Base-by-base conservation (phyloP, 2,329 filamentous ascomycete genomes). In the Botryotinia calthae region DNA sequence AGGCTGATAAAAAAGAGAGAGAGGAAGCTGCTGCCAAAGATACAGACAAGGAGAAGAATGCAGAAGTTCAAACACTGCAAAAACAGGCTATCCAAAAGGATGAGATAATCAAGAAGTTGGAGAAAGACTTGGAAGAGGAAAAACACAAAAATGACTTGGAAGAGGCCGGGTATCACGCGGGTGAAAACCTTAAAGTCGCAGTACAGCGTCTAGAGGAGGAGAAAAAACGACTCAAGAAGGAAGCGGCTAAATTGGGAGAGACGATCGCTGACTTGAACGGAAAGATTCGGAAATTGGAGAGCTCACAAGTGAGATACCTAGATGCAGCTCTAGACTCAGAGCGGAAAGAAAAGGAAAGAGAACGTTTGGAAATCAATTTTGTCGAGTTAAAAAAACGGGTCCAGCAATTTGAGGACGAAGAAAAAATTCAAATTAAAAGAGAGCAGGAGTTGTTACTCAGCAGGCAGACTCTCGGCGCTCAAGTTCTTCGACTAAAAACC, bases 221-320 rank as follows among this genome's bases (percentile, higher is more conserved):
- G 28, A 48, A 48, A 25, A 4, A 4, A 14, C 28, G 48, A 18
- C 46, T 48, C 28, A 34, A 54, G 9, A 22, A 31, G 16, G 34
- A 31, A 28, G 10, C 28, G 12, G 8, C 3, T 12, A 31, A 63
- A 63, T 12, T 44, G n/a, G 16, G 28, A 16, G 40, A 42, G 8
- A 7, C 2, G 34, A 8, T 16, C 0, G 1, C 6, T 4, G 8
- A 4, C 0, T 28, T 66, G 34, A 8, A 28, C 1, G 2, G n/a
- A 2, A 40, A 10, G 14, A 16, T 18, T 20, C 22, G 7, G 16
- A 7, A 0, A 4, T n/a, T 62, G 59, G 59, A 62, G 25, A n/a
- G 12, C 34, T 40, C 34, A 42, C 25, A 40, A 5, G 3, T 10
- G 25, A 18, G 18, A 28, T 1, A 40, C 14, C 8, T 66, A 9